A percentile compares a stretch with the other conserved stretches of the same genome.
Conservation (phyloP, 2,329 filamentous ascomycete species). For the Aphanocladium album region DNA sequence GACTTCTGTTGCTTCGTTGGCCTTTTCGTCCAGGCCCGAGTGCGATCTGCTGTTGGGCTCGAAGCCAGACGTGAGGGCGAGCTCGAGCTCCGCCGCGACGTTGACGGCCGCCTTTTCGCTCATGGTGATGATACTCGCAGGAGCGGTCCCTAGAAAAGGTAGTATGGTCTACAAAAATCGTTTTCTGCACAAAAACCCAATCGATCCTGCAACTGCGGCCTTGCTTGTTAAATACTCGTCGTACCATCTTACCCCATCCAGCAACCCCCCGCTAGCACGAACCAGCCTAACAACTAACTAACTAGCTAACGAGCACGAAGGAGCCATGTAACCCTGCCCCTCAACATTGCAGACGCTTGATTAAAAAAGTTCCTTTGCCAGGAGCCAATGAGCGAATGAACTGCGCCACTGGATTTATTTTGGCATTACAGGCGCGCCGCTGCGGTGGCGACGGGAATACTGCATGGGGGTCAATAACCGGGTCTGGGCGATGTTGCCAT, state of each 20-base stretch:
- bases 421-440: not conserved
- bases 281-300: not conserved
- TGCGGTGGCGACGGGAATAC: not conserved
- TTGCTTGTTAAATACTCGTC: not conserved
- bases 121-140: not conserved
- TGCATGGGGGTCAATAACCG: not conserved
- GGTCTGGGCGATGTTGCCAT: conserved; percentile 9
- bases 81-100: not conserved
- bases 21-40: not conserved
- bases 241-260: not conserved
- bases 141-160: not conserved
- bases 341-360: too few species aligned
- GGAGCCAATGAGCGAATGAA: not conserved
- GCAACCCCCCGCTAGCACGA: not conserved
- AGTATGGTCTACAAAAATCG: too few species aligned
- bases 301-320: not conserved
- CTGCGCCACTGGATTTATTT: not conserved
- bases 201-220: not conserved
- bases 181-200: too few species aligned
- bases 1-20: not conserved
- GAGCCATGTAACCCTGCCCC: conserved; percentile 3
- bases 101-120: not conserved
- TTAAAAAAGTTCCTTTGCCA: too few species aligned
- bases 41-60: not conserved
- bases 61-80: not conserved